Evolutionary conservation across 129 eudicot genomes (phyloP), one percentile per base, ranked within the genome.

Genomic region (Artemisia argyi): DNA sequence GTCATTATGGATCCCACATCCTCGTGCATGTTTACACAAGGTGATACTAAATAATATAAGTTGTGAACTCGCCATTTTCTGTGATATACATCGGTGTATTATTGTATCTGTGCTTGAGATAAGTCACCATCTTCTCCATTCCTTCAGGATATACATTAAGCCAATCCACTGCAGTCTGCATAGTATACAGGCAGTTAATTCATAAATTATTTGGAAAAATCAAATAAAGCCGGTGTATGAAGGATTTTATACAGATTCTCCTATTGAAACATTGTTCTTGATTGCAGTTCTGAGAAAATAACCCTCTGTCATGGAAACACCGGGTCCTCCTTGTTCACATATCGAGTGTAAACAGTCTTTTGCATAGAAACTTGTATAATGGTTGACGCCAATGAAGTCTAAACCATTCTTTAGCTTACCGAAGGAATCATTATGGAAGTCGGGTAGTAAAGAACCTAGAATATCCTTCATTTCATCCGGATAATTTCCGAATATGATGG

Each of bases 371-470:
- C 89, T 82, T 5, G 92, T 80, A 64, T 91, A 91, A 62, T 91
- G 96, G 64, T 91, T 91, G 64, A 91, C 78, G 53, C 96, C 97
- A 51, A 85, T 83, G 72, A 91, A 88, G 71, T 91, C 97, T 48
- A 76, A 28, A n/a, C 84, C 83, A 5, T 63, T 73, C 4, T 51
- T 51, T 14, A 51, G 56, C 56, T 51, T 51, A 53, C 53, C 48
- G 13, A 69, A n/a, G 50, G 82, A 80, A 8, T 73, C 50, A 15
- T 65, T 50, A 7, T 81, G 61, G 65, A 88, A 88, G 9, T n/a
- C 65, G 1, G 92, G 97, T 72, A 91, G 52, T 24, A 66, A 17
- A 22, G 87, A 76, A 73, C 88, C 88, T 49, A 88, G 74, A 53
- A 85, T 74, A 16, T 57, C 50, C 11, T n/a, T 76, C 92, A 91